phyloP scores from a whole-genome alignment of 2,329 filamentous ascomycete species.

The Apiospora hydei region DNA sequence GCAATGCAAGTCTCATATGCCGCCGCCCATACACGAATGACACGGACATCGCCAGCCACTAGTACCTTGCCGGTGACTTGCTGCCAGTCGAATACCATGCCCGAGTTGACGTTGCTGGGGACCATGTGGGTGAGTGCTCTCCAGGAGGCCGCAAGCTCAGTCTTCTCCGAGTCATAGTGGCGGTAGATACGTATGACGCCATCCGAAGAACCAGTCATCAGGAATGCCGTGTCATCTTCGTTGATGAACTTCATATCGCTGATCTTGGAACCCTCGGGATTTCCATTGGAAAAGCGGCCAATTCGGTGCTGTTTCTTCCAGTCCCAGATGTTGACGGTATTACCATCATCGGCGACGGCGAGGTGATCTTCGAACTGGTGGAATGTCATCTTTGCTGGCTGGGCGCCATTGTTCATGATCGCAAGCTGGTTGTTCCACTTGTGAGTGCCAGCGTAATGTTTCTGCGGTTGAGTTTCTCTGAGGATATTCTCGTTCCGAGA shows the following conservation, averaged over 20 bases:
- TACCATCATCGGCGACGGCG: slow-evolving; percentile 90
- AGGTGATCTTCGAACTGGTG: slow-evolving; percentile 98
- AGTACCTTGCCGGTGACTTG: slow-evolving; percentile 94
- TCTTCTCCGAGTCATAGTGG: slow-evolving; percentile 81
- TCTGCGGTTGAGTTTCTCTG: slow-evolving; percentile 90
- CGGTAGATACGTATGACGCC: slow-evolving; percentile 93
- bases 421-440: slow-evolving; percentile 83
- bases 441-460: slow-evolving; percentile 83
- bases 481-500: slow-evolving; percentile 93
- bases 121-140: slow-evolving; percentile 92
- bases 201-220: slow-evolving; percentile 95
- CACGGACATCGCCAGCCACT: slow-evolving; percentile 94
- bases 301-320: slow-evolving; percentile 81
- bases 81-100: slow-evolving; percentile 98
- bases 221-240: slow-evolving; percentile 92
- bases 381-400: slow-evolving; percentile 92
- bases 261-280: slow-evolving; percentile 88
- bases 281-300: slow-evolving; percentile 91
- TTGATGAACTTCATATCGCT: slow-evolving; percentile 98
- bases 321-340: slow-evolving; percentile 92
- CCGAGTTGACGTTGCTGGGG: slow-evolving; percentile 91
- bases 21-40: slow-evolving; percentile 96
- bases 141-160: slow-evolving; percentile 90
- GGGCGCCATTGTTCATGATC: slow-evolving; percentile 87
- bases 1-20: slow-evolving; percentile 90